Evolutionary conservation across 192 early-diverging fungal species (phyloP).

Genomic region (Mortierella hygrophila): DNA sequence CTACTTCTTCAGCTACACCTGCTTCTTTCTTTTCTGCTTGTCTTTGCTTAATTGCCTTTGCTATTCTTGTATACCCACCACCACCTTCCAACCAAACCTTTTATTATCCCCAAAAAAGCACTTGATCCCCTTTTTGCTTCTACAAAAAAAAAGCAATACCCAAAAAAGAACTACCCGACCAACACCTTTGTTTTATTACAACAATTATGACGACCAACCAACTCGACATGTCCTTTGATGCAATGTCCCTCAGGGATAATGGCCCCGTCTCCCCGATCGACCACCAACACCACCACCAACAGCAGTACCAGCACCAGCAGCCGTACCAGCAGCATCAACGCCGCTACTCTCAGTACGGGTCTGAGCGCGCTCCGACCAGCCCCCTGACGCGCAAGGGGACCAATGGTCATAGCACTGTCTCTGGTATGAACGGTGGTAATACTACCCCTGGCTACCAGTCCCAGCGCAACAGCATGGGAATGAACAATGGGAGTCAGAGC

Average conservation of each 20-base stretch:
- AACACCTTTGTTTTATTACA: constrained; percentile 1
- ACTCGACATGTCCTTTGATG: constrained; percentile 56
- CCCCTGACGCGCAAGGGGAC: constrained; percentile 47
- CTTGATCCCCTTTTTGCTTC: not conserved
- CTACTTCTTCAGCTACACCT: not conserved
- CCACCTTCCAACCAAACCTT: not conserved
- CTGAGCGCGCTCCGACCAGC: constrained; percentile 45
- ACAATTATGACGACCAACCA: constrained; percentile 45
- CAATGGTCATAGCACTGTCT: constrained; percentile 10
- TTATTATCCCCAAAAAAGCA: too few relatives aligned
- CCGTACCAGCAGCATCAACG: constrained; percentile 37
- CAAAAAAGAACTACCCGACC: not conserved
- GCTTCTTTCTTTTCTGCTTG: not conserved
- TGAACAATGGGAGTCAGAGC: constrained; percentile 36
- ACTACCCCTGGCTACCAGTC: constrained; percentile 32
- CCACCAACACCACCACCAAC: constrained; percentile 20
- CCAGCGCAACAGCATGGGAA: constrained; percentile 47
- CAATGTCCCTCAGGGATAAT: constrained; percentile 50
- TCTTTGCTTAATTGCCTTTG: not conserved
- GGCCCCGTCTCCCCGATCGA: constrained; percentile 46
- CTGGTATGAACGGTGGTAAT: not conserved
- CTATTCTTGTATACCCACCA: constrained; percentile 5
- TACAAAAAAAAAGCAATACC: not conserved
- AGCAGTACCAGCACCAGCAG: constrained; percentile 11
- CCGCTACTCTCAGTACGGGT: constrained; percentile 52